Evolutionary conservation across 2,329 filamentous ascomycete species (phyloP).

Genomic region (Alternaria brassicicola): DNA sequence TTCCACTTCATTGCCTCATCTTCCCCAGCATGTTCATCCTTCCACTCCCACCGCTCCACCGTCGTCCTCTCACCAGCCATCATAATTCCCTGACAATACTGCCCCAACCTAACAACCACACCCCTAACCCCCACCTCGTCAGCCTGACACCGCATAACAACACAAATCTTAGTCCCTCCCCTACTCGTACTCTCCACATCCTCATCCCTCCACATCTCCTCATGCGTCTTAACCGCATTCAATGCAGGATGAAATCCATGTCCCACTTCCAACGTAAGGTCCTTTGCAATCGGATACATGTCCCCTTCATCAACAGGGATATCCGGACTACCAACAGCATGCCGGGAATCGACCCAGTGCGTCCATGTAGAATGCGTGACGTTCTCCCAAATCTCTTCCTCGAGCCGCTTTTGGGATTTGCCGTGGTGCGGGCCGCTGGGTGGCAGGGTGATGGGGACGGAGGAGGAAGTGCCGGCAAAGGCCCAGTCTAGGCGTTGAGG

Average conservation of each 20-base stretch:
- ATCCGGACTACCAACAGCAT: constrained; percentile 36
- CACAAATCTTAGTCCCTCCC: constrained; percentile 27
- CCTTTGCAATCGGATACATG: constrained; percentile 53
- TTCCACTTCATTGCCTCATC: constrained; percentile 42
- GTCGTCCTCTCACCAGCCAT: constrained; percentile 53
- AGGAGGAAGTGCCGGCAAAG: constrained; percentile 60
- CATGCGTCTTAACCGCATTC: constrained; percentile 61
- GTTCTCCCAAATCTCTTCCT: constrained; percentile 6
- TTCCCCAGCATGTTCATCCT: not conserved
- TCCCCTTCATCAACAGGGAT: constrained; percentile 61
- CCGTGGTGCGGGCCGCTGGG: not conserved
- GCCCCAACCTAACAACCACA: constrained; percentile 60
- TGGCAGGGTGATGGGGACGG: constrained; percentile 24
- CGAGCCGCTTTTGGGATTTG: not conserved
- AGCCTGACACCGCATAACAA: constrained; percentile 51
- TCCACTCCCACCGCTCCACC: constrained; percentile 63
- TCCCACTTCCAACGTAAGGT: constrained; percentile 59
- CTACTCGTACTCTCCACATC: constrained; percentile 33
- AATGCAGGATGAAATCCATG: constrained; percentile 65
- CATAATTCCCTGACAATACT: constrained; percentile 63
- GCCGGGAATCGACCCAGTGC: constrained; percentile 67
- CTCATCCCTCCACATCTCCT: constrained; percentile 69
- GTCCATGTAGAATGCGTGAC: constrained; percentile 54
- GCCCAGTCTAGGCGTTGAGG: constrained; percentile 65
- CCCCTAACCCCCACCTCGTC: constrained; percentile 53